phyloP scores from a whole-genome alignment of 768 basidiomycete species.

The Amanita thiersii region DNA sequence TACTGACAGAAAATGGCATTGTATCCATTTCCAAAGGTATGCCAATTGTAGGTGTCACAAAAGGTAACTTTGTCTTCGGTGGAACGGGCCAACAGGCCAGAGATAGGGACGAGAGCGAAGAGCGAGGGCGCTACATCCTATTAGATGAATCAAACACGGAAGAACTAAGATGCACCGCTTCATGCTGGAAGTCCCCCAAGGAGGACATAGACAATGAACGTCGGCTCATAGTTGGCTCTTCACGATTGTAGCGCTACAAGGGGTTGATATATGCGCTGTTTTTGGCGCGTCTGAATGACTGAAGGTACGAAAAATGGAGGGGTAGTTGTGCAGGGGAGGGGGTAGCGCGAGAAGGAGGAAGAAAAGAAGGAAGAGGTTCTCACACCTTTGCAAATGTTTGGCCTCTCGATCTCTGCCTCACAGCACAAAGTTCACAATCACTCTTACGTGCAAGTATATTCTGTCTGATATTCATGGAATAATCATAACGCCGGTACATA shows the following conservation, averaged over 20 bases:
- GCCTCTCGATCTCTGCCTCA: not conserved
- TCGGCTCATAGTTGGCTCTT: not conserved
- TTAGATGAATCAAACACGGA: not conserved
- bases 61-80: not conserved
- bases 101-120: conserved; percentile 1
- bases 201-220: conserved; percentile 1
- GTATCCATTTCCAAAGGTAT: conserved; percentile 4
- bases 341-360: not conserved
- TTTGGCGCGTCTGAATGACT: not conserved
- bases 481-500: not conserved
- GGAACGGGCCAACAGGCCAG: conserved; percentile 3
- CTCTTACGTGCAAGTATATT: not conserved
- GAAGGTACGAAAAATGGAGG: not conserved
- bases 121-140: not conserved
- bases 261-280: not conserved
- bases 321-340: no score
- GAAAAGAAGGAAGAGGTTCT: not conserved
- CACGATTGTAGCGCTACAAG: not conserved
- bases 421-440: not conserved
- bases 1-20: conserved; percentile 1
- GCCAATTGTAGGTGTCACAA: not conserved
- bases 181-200: conserved; percentile 2
- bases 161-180: not conserved
- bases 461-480: not conserved
- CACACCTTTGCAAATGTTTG: not conserved